phyloP scores from a whole-genome alignment of 2,329 filamentous ascomycete genomes.

The Trichophyton rubrum region DNA sequence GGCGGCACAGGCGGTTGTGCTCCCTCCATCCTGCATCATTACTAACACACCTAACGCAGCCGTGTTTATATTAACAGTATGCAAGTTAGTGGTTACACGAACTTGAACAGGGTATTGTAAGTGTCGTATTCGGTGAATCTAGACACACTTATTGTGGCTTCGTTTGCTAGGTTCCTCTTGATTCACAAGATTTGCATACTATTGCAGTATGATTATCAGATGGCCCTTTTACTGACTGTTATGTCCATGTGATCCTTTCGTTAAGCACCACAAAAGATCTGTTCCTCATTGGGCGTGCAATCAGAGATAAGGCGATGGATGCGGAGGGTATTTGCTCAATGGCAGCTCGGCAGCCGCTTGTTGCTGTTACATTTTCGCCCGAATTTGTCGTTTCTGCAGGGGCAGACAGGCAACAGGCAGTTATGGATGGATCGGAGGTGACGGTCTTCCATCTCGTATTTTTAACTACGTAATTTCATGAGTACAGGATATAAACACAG shows the following conservation, averaged over 20 bases:
- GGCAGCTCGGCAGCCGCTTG: neutral
- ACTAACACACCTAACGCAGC: neutral
- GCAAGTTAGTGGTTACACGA: neutral
- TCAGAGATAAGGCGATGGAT: neutral
- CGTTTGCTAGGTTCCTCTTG: neutral
- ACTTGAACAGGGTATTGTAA: neutral
- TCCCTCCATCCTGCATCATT: neutral
- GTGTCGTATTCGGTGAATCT: neutral
- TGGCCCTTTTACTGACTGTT: neutral
- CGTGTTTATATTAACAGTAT: neutral
- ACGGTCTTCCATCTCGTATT: neutral
- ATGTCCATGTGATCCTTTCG: neutral
- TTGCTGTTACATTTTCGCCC: neutral
- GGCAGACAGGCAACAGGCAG: neutral
- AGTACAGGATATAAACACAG: neutral
- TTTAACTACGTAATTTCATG: neutral
- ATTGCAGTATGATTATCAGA: neutral
- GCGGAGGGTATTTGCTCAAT: no score
- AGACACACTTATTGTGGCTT: neutral
- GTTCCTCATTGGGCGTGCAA: neutral
- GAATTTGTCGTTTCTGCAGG: neutral
- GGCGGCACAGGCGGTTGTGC: neutral
- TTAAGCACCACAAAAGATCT: neutral
- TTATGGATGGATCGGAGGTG: neutral
- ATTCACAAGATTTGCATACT: neutral